Percentiles rank a stretch among this genome's conserved stretches.
Conservation (phyloP, 1,284 basidiomycete genomes). For the Dichomitus squalens region DNA sequence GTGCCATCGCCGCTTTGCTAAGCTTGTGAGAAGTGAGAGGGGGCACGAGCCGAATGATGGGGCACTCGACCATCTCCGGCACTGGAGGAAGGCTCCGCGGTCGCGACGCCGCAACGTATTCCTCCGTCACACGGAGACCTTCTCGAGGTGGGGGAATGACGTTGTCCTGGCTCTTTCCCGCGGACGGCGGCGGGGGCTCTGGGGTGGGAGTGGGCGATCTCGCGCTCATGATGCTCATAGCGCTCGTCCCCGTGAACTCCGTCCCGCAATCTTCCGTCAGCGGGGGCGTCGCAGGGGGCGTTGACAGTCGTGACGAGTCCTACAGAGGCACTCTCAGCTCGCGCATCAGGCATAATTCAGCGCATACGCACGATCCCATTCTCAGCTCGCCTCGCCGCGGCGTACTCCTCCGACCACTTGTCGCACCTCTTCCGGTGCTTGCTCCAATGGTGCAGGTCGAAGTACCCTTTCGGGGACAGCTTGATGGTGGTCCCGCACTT, state of each 20-base stretch:
- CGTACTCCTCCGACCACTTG: slow-evolving; percentile 29
- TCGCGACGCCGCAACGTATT: background rate
- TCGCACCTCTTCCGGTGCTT: slow-evolving; percentile 63
- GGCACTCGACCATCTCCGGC: background rate
- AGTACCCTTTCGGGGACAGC: slow-evolving; percentile 66
- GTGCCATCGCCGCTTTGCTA: background rate
- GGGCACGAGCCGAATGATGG: background rate
- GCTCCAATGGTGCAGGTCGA: slow-evolving; percentile 68
- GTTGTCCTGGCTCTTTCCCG: background rate
- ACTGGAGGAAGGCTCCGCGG: background rate
- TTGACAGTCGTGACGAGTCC: slow-evolving; percentile 3
- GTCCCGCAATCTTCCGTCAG: slow-evolving; percentile 3
- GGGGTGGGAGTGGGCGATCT: background rate
- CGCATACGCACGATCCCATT: slow-evolving; percentile 15
- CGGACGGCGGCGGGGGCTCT: background rate
- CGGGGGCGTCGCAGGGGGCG: slow-evolving; percentile 2
- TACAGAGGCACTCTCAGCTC: background rate
- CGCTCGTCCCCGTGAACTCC: slow-evolving; percentile 6
- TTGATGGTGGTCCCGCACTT: slow-evolving; percentile 61
- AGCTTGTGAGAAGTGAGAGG: slow-evolving; percentile 5
- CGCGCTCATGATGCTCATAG: background rate
- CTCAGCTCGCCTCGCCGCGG: slow-evolving; percentile 25
- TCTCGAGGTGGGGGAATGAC: background rate
- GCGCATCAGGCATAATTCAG: background rate
- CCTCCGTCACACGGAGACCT: background rate